Conservation (phyloP, 2,329 filamentous ascomycete genomes). For the Exophiala bonariae region DNA sequence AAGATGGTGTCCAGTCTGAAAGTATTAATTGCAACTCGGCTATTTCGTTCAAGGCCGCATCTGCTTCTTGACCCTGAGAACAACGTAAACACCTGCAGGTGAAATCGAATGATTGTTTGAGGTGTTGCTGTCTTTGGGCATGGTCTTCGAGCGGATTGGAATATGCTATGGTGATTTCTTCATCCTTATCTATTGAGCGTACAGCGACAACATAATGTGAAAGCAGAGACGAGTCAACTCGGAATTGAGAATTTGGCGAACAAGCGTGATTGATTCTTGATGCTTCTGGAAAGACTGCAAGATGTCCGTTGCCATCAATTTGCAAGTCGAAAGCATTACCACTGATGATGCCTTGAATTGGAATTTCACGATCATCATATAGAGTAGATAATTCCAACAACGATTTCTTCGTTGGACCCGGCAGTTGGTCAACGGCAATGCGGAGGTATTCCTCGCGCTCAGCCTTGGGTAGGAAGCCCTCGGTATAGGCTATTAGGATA, state of each 20-base stretch:
- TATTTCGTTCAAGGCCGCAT: slow-evolving; percentile 11
- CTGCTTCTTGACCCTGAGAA: slow-evolving; percentile 2
- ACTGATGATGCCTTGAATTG: slow-evolving; percentile 15
- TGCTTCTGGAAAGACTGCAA: slow-evolving; percentile 20
- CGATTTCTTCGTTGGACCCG: slow-evolving; percentile 2
- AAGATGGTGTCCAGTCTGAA: slow-evolving; percentile 10
- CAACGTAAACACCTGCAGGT: slow-evolving; percentile 18
- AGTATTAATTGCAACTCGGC: slow-evolving; percentile 8
- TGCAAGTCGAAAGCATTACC: slow-evolving; percentile 19
- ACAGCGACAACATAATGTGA: slow-evolving; percentile 30
- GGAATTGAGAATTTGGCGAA: slow-evolving; percentile 17
- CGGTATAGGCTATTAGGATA: slow-evolving; percentile 17
- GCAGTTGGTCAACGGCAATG: slow-evolving; percentile 15
- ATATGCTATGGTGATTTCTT: slow-evolving; percentile 95
- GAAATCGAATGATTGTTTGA: slow-evolving; percentile 16
- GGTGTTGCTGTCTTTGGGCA: slow-evolving; percentile 11
- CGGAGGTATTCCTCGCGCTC: slow-evolving; percentile 16
- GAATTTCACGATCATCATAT: slow-evolving; percentile 1
- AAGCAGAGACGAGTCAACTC: slow-evolving; percentile 4
- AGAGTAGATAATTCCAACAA: slow-evolving; percentile 5
- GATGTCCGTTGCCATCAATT: slow-evolving; percentile 7
- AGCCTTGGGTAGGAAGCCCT: slow-evolving; percentile 1
- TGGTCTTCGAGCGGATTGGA: slow-evolving; percentile 10
- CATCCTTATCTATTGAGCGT: slow-evolving; percentile 75
- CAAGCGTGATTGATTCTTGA: slow-evolving; percentile 24